Conservation (phyloP, 352 stramenopile species). For the Globisporangium canariense region DNA sequence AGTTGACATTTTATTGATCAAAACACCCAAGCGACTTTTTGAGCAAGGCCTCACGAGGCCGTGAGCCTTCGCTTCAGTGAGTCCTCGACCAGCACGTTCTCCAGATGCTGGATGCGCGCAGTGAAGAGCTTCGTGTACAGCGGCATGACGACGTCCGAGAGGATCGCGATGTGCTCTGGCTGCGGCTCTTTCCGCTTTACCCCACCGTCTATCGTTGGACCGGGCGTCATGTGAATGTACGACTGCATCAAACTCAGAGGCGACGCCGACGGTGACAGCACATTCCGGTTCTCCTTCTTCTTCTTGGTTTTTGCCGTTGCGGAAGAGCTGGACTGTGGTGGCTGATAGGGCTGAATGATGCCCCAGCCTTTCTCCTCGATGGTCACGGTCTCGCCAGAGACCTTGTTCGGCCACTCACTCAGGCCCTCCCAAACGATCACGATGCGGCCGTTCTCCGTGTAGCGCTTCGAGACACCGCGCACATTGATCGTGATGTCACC, state of each 20-base stretch:
- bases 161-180: slow-evolving; percentile 10
- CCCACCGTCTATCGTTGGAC: too few relatives aligned
- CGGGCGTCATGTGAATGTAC: slow-evolving; percentile 12
- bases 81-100: slow-evolving; percentile 17
- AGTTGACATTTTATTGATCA: too few relatives aligned
- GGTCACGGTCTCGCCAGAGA: slow-evolving; percentile 2
- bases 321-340: not conserved
- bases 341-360: slow-evolving; percentile 6
- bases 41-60: not conserved
- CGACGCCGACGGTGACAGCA: not conserved
- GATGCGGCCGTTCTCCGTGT: slow-evolving; percentile 7
- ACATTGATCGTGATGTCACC: not conserved
- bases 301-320: too few relatives aligned
- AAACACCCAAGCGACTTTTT: too few relatives aligned
- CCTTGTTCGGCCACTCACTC: slow-evolving; percentile 9
- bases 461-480: slow-evolving; percentile 10
- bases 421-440: slow-evolving; percentile 13
- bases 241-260: slow-evolving; percentile 12
- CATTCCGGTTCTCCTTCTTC: too few relatives aligned
- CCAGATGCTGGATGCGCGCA: slow-evolving; percentile 14
- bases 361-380: slow-evolving; percentile 17
- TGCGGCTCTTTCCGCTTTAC: not conserved
- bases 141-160: slow-evolving; percentile 15
- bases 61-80: not conserved
- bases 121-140: slow-evolving; percentile 9